Evolutionary conservation across 129 eudicot species (phyloP), one percentile per base, ranked within the genome.

Genomic region (Lactuca saligna): DNA sequence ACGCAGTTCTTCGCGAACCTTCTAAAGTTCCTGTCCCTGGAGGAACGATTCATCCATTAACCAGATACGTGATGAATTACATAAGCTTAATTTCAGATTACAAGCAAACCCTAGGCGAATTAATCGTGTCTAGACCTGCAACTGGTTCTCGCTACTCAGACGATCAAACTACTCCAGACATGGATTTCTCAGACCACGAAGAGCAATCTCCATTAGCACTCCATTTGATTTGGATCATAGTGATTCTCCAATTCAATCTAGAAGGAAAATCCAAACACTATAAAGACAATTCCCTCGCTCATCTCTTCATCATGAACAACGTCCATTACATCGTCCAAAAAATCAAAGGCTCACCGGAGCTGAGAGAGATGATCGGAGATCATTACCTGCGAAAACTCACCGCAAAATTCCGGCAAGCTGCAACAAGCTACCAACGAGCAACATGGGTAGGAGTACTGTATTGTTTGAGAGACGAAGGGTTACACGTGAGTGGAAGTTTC

Each of bases 31-130:
- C 91, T 3, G 94, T 90, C 10, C 95, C 89, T 3, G 97, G 91
- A 20, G 97, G 97, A 8, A 82, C 91, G 0, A 81, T 90, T 61
- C 95, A 90, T 69, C 91, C 97, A 1, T 61, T 90, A 63, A 87
- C 89, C 25, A 76, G 95, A 57, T 87, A 87, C 67, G 97, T 90
- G 75, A 90, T 90, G 95, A 84, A 87, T 72, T 90, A 90, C 34
- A 78, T 84, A 16, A 86, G 81, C 54, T 71, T 82, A 60, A 84
- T 86, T 16, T 79, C 87, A 6, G 91, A 82, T 70, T 86, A 90
- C 44, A 82, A 82, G 73, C 80, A 82, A 68, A 86, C 86, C 12
- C 71, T 90, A 61, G 53, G 56, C 4, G 82, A 81, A 17, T 61
- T 90, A 57, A 87, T 90, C 10, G 82, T 85, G 56, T 78, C 90